Evolutionary conservation across 345 rosid genomes (phyloP), one percentile per base, ranked within the genome.

Genomic region (Camelina laxa): DNA sequence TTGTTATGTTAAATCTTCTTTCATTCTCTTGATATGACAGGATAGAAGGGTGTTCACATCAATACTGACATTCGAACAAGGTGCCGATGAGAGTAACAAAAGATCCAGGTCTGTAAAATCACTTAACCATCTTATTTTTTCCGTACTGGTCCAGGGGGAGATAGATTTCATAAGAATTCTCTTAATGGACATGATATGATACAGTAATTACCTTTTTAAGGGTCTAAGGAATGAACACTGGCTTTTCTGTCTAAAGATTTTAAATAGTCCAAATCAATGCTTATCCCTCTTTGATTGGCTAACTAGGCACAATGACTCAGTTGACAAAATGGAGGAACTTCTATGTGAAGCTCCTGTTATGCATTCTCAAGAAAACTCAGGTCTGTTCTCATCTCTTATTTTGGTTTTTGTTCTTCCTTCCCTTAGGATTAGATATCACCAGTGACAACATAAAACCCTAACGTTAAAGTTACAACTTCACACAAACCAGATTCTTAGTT

Each of bases 11-110:
- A 17, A 56, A 30, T 65, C 66, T 38, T 55, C 44, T 67, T 75
- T 75, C 72, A 41, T 11, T 9, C 64, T 42, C 42, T 51, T 67
- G 30, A 69, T 30, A 38, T 75, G 45, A 20, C 87, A 88, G 96
- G 92, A 92, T 39, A 83, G 81, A 80, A 81, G 73, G 65, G 81
- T 74, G 58, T 80, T 87, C 68, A 74, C 83, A 48, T 78, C 84
- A 4, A 67, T 78, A 61, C 77, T 83, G 76, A 81, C 79, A 56
- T 30, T 39, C 68, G 65, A 82, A 78, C 85, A 80, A 70, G 82
- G 81, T 65, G 65, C 67, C 53, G 33, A 45, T 31, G 74, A 65
- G 35, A 47, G 70, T 36, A 65, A 76, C 51, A 80, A 79, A 76
- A 75, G 77, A 71, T 69, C 73, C 38, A 60, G 89, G 94, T 87